Conservation (phyloP, 768 basidiomycete species). For the Tricholomella constricta region DNA sequence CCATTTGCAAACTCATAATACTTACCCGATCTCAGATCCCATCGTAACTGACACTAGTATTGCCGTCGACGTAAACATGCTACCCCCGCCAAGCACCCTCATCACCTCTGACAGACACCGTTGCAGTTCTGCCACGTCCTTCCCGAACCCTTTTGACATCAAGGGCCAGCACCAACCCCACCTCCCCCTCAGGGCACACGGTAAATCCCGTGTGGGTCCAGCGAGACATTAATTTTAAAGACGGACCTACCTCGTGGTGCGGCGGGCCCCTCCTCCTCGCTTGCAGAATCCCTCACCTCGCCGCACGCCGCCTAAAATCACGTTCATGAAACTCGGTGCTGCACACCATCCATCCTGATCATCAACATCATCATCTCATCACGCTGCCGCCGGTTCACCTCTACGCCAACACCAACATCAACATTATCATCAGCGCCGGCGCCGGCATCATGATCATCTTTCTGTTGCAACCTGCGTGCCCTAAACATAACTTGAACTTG, state of each 20-base stretch:
- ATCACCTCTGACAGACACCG: background rate
- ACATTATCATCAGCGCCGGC: no score
- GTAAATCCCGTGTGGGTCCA: background rate
- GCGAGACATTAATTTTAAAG: no score
- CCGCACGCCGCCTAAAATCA: background rate
- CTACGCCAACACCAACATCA: no score
- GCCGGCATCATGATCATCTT: no score
- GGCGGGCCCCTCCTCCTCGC: background rate
- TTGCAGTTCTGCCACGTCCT: background rate
- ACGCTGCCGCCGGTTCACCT: no score
- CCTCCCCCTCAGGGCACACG: background rate
- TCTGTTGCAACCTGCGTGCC: no score
- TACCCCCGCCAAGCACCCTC: background rate
- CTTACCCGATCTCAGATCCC: conserved; percentile 22
- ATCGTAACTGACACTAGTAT: conserved; percentile 5
- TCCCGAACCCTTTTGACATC: background rate
- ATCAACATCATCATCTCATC: no score
- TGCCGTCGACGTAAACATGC: conserved; percentile 3
- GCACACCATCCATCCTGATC: no score
- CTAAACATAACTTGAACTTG: no score
- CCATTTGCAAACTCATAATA: conserved; percentile 11
- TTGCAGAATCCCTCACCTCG: background rate
- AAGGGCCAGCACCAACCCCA: background rate
- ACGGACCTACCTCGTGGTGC: no score
- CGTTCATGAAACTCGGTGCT: background rate